Conservation (phyloP, 2,329 filamentous ascomycete genomes). For the Berkeleyomyces rouxiae region DNA sequence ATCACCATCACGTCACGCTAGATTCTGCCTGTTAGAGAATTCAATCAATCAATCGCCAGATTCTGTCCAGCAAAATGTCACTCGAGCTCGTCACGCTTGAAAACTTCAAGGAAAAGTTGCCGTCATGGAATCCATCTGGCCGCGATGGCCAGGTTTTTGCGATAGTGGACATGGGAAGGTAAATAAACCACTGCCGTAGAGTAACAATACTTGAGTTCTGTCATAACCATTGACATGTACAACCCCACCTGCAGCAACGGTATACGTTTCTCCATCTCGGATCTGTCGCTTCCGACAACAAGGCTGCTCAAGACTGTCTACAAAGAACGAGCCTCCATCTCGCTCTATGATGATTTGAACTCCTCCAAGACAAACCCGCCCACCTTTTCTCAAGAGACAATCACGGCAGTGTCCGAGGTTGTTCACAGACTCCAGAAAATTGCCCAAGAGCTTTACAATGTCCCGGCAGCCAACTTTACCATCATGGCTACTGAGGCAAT, state of each 20-base stretch:
- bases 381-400: constrained; percentile 37
- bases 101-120: constrained; percentile 32
- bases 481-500: constrained; percentile 84
- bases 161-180: constrained; percentile 46
- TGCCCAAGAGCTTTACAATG: constrained; percentile 47
- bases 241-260: constrained; percentile 48
- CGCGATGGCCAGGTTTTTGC: constrained; percentile 35
- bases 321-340: constrained; percentile 63
- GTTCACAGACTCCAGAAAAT: constrained; percentile 55
- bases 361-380: constrained; percentile 23
- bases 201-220: background rate
- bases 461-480: constrained; percentile 46
- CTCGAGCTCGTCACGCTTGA: constrained; percentile 33
- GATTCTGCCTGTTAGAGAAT: background rate
- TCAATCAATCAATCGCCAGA: background rate
- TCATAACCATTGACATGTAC: background rate
- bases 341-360: constrained; percentile 68
- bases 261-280: constrained; percentile 80
- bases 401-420: constrained; percentile 47
- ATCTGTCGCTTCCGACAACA: constrained; percentile 52
- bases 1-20: background rate
- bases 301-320: constrained; percentile 65
- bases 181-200: background rate
- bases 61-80: constrained; percentile 17
- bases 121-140: constrained; percentile 28